phyloP scores from a whole-genome alignment of 805 yeast species.

The Wickerhamiella brachini region DNA sequence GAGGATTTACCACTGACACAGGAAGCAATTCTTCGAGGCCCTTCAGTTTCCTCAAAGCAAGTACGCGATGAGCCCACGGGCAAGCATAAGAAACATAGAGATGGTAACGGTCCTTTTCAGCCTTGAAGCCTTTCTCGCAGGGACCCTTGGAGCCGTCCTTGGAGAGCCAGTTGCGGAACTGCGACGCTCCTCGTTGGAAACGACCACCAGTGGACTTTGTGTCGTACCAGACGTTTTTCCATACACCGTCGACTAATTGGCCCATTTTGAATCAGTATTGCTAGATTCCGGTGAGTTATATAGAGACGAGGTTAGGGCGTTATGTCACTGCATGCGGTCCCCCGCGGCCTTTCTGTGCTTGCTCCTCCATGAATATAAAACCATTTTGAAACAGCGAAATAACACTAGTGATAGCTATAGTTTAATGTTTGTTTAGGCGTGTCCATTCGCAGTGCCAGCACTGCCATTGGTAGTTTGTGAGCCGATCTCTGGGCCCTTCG shows the following conservation, averaged over 20 bases:
- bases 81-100: slow-evolving; percentile 79
- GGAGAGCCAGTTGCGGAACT: slow-evolving; percentile 17
- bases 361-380: too few relatives aligned
- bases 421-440: too few relatives aligned
- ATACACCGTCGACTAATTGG: slow-evolving; percentile 18
- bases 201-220: slow-evolving; percentile 19
- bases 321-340: not conserved
- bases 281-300: not conserved
- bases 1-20: slow-evolving; percentile 77
- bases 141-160: slow-evolving; percentile 8
- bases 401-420: too few relatives aligned
- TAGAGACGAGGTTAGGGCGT: not conserved
- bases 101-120: slow-evolving; percentile 75
- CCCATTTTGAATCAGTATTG: slow-evolving; percentile 10
- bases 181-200: slow-evolving; percentile 15
- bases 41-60: slow-evolving; percentile 59
- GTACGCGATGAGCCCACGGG: slow-evolving; percentile 91
- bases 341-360: not conserved
- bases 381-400: too few relatives aligned
- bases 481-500: too few relatives aligned
- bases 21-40: slow-evolving; percentile 44
- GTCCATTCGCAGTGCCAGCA: too few relatives aligned
- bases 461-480: too few relatives aligned
- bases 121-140: slow-evolving; percentile 33
- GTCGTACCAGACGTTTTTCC: slow-evolving; percentile 20